A percentile compares a stretch with the other conserved stretches of the same genome.
Evolutionary conservation across 768 basidiomycete genomes (phyloP).

Genomic region (Strobilomyces echinocephalus): DNA sequence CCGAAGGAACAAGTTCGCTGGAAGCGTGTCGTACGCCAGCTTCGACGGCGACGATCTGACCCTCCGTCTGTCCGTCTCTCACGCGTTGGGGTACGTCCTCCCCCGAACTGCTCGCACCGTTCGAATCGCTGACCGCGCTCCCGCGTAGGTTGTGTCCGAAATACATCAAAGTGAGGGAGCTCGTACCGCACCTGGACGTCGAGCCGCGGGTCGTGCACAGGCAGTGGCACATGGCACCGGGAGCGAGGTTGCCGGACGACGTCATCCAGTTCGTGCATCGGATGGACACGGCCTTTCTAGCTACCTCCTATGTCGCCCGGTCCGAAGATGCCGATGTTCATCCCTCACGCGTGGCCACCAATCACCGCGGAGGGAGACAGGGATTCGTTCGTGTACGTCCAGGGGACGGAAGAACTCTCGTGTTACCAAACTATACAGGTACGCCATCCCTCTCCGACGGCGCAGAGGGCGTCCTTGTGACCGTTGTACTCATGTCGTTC

Average conservation of each 20-base stretch:
- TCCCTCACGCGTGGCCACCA: constrained; percentile 60
- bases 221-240: neutral
- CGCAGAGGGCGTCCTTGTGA: too few species aligned
- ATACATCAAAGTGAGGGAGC: neutral
- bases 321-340: constrained; percentile 35
- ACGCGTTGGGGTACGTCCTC: constrained; percentile 50
- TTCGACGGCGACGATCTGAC: constrained; percentile 26
- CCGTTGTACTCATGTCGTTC: neutral
- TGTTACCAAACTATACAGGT: constrained; percentile 60
- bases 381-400: constrained; percentile 59
- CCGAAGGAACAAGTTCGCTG: constrained; percentile 60
- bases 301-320: constrained; percentile 36
- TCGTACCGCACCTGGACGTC: neutral
- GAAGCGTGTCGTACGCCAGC: constrained; percentile 35
- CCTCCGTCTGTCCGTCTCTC: constrained; percentile 45
- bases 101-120: neutral
- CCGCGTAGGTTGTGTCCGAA: neutral
- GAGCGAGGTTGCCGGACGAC: constrained; percentile 43
- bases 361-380: constrained; percentile 59
- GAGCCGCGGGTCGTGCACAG: neutral
- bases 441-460: neutral
- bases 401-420: constrained; percentile 49
- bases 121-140: too few species aligned
- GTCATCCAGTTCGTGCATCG: constrained; percentile 44
- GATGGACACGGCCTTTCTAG: constrained; percentile 53